Conservation (phyloP, 768 basidiomycete genomes). For the Leucocoprinus sp. region DNA sequence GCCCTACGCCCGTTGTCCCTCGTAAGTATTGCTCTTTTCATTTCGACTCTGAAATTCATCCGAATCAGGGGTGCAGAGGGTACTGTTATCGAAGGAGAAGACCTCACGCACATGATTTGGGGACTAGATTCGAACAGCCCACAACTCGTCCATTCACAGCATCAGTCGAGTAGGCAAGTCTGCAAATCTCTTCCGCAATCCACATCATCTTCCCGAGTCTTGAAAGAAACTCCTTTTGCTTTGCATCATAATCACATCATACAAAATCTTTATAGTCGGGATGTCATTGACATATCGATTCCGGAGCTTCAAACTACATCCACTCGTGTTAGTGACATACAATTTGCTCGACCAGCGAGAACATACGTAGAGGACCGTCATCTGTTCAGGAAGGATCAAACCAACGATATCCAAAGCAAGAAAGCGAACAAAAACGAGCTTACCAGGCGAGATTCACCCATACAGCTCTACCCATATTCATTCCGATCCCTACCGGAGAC, state of each 20-base stretch:
- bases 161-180: background rate
- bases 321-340: background rate
- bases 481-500: background rate
- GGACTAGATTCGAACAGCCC: constrained; percentile 41
- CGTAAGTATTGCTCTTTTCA: constrained; percentile 39
- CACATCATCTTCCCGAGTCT: background rate
- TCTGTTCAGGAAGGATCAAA: background rate
- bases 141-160: background rate
- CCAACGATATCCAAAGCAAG: background rate
- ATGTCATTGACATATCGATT: constrained; percentile 5
- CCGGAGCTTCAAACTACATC: background rate
- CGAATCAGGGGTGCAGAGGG: constrained; percentile 70
- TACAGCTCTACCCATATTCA: constrained; percentile 7
- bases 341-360: background rate
- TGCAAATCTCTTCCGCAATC: background rate
- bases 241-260: background rate
- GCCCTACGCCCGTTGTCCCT: constrained; percentile 83
- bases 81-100: constrained; percentile 69
- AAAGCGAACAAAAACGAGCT: background rate
- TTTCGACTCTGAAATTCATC: background rate
- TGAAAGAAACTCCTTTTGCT: background rate
- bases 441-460: constrained; percentile 5
- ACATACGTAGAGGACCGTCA: background rate
- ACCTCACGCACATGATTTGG: constrained; percentile 72
- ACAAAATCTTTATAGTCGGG: background rate